Evolutionary conservation across 2,329 filamentous ascomycete genomes (phyloP), one percentile per base, ranked within the genome.

Genomic region (Emericellopsis atlantica): DNA sequence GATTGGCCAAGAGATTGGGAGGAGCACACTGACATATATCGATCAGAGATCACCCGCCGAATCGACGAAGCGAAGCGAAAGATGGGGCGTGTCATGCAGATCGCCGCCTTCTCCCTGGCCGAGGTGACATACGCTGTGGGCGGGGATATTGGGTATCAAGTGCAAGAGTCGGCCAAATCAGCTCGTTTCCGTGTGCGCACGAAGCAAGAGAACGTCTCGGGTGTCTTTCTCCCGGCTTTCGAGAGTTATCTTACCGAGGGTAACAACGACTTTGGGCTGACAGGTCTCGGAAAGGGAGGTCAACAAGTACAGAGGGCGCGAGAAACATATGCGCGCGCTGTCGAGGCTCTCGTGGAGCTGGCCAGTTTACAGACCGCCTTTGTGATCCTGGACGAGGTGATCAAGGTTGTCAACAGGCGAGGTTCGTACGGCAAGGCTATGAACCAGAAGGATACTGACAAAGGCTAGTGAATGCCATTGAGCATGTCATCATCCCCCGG

Each of bases 51-150:
- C 55, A 95, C 92, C 39, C 79, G 81, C 60, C 84, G 92, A 56
- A 98, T 98, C 64, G 90, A 98, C 67, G 92, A 98, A 63, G 92
- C 92, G 34, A 98, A 98, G 66, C 84, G 89, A 53, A 98, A 98
- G 70, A 98, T 98, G 90, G 92, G 92, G 43, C 79, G 90, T 29
- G 92, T 98, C 32, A 98, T 98, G 92, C 90, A 96, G 63, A 94
- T 98, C 56, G 92, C 92, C 33, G 89, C 92, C 36, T 96, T 98
- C 66, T 96, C 90, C 35, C 75, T 98, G 15, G 92, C 92, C 45
- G 92, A 96, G 67, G 92, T 98, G 43, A 94, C 88, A 38, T 98
- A 98, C 56, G 92, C 92, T 22, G 88, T 95, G 23, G 92, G 92
- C 47, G 88, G 90, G 54, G 85, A 94, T 55, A 94, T 98, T 53